Base-by-base conservation (phyloP, 1,284 basidiomycete species). In the Apiotrichum domesticum region DNA sequence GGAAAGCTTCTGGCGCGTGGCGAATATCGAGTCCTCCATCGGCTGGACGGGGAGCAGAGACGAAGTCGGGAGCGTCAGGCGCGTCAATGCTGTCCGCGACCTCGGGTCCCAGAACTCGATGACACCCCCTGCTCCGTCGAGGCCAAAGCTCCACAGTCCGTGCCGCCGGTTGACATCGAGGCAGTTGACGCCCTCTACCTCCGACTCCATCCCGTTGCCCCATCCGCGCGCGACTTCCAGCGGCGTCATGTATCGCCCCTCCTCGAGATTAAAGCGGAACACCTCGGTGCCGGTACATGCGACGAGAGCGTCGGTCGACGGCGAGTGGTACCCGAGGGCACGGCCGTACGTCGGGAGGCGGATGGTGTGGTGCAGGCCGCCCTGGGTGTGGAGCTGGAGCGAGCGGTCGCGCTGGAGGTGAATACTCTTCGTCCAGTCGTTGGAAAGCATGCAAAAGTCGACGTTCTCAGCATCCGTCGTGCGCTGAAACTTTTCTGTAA, bases 351-450 rank as follows among this genome's bases (percentile, higher is more conserved):
- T 86, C 3, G 96, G 96, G 80, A 98, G 89, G 59, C 96, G 85
- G 4, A 94, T 87, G 32, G 88, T 85, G 69, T 97, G 91, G 73
- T 97, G 91, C 60, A 93, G 85, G 0, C 92, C 92, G 45, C 88
- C 85, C 77, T 98, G 96, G 0, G 90, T 93, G 73, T 99, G 96
- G 4, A 99, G 81, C 71, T 94, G 90, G 52, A 98, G 76, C 6
- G 90, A 90, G n/a, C 96, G 86, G 78, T 98, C 94, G 50, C 87
- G 86, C 82, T 98, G 96, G 1, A 99, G 83, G 71, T 96, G 94
- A 57, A 98, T 82, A n/a, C 88, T 88, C 77, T 99, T 98, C 14
- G 95, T 98, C 96, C 96, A 99, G 79, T 99, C 96, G 71, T 92
- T 87, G 1, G 94, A 97, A 9, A 99, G 82, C 70, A 94, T 87